Base-by-base conservation (phyloP, 768 basidiomycete species). In the Hygrophorus russula region DNA sequence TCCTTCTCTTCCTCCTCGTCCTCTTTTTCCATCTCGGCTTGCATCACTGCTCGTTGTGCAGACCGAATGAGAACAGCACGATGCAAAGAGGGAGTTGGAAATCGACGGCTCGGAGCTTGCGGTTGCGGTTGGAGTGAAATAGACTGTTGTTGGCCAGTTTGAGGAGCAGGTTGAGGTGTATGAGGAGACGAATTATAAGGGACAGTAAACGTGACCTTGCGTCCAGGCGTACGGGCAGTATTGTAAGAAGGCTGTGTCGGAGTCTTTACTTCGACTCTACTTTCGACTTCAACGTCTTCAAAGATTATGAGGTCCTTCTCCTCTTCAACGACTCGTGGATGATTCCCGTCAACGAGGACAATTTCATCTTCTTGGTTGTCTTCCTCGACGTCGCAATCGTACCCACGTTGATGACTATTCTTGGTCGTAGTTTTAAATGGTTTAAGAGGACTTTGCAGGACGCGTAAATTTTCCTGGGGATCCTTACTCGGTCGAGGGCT, bases 241-340 rank as follows among this genome's bases (percentile, higher is more conserved):
- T 24, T 24, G 24, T 24, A 24, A 18, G 42, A n/a, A 41, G 47
- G 17, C 3, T 33, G 33, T 17, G 33, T 42, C 39, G 8, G 52
- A 52, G 19, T 49, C 54, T 7, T 46, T 12, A 20, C 14, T 12
- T 34, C 41, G 50, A 33, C 34, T 7, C 35, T 0, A 56, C 55
- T 41, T 11, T 40, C 17, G 28, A 56, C 48, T 6, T 73, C 69
- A n/a, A 82, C 71, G 42, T 79, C 74, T 54, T 86, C 83, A 13
- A 85, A 62, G 44, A 86, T 82, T 34, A 85, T 70, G 29, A 85
- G 72, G 46, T 82, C 83, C 41, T 65, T 68, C 27, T 77, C 82
- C 45, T 82, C 81, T 51, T 83, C 74, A 0, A 83, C 71, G 5
- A 85, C 80, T 12, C 73, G 71, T 3, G 82, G 81, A 49, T 75